Evolutionary conservation across 2,329 filamentous ascomycete species (phyloP), one percentile per base, ranked within the genome.

Genomic region (Aulographum hederae): DNA sequence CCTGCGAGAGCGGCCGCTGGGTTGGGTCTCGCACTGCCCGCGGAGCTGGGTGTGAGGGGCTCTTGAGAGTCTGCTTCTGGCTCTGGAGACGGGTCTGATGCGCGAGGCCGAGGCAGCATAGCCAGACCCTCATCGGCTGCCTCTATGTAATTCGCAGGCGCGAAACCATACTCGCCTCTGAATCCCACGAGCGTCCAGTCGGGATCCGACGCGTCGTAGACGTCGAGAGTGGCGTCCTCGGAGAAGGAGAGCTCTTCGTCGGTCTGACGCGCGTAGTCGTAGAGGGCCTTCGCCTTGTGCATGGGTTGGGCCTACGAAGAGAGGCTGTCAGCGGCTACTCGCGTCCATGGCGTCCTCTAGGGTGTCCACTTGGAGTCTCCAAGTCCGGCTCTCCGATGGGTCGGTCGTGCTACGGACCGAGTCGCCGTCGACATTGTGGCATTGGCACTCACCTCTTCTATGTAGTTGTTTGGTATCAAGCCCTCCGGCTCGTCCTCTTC

Each of bases 211-310:
- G 67, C 75, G 53, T 98, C 89, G 56, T 80, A 95, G 30, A 98
- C 79, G 37, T 78, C 63, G 30, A 98, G 66, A 28, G 71, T 57
- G 26, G 78, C 74, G 49, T 93, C 85, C 59, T 98, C 89, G 30
- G 80, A 69, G 50, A 98, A 95, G 16, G 86, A 95, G 6, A 98
- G 65, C 56, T 98, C 89, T 56, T 98, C 89, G 48, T 98, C 89
- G 16, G 89, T 98, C 58, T 98, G 89, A 44, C 86, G 73, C 31
- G 80, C 80, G 53, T 98, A 98, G 53, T 98, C 89, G 61, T 86
- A 98, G n/a, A 95, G 69, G n/a, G 89, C 81, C 52, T 78, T 84
- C 31, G 86, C 89, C 42, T 75, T 66, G 38, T 70, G 61, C 38
- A 69, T 54, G 16, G 78, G 69, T 44, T 66, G 59, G 36, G 75